phyloP scores from a whole-genome alignment of 2,329 filamentous ascomycete genomes.

The Alternaria tenuissima region DNA sequence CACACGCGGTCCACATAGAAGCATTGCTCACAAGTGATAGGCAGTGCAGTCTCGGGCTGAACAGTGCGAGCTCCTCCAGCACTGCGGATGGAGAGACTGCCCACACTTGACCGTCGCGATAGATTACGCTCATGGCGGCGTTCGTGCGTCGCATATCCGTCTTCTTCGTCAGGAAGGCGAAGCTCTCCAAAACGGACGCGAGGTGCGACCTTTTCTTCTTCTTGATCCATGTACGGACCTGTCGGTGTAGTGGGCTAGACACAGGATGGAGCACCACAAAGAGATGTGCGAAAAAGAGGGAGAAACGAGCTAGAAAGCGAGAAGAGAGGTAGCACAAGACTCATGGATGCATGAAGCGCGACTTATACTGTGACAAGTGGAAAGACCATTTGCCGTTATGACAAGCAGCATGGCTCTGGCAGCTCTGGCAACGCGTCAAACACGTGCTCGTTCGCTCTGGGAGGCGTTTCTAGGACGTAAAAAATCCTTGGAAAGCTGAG shows the following conservation, averaged over 20 bases:
- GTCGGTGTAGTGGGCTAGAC: slow-evolving; percentile 8
- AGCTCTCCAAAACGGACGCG: slow-evolving; percentile 30
- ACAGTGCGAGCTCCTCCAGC: slow-evolving; percentile 46
- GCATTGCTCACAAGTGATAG: slow-evolving; percentile 45
- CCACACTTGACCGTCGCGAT: slow-evolving; percentile 49
- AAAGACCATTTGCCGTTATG: not conserved
- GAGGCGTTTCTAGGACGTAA: slow-evolving; percentile 16
- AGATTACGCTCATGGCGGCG: slow-evolving; percentile 34
- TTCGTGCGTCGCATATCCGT: slow-evolving; percentile 36
- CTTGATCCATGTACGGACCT: slow-evolving; percentile 35
- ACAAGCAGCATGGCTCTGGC: slow-evolving; percentile 12
- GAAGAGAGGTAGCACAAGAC: slow-evolving; percentile 10
- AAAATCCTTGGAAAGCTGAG: slow-evolving; percentile 3
- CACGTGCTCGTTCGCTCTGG: slow-evolving; percentile 10
- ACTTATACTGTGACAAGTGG: slow-evolving; percentile 17
- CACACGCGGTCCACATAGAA: not conserved
- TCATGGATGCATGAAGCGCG: slow-evolving; percentile 9
- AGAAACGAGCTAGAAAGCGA: slow-evolving; percentile 12
- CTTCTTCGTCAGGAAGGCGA: slow-evolving; percentile 45
- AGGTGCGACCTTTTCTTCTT: slow-evolving; percentile 35
- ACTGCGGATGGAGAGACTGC: slow-evolving; percentile 46
- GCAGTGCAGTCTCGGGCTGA: slow-evolving; percentile 54
- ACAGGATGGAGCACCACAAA: slow-evolving; percentile 17
- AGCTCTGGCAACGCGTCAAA: slow-evolving; percentile 7
- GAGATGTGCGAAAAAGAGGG: slow-evolving; percentile 7